These are phyloP conservation scores for Colletotrichum sp. DNA, from an alignment of 2,329 filamentous ascomycete genomes.

Conservation along the genomic window DNA sequence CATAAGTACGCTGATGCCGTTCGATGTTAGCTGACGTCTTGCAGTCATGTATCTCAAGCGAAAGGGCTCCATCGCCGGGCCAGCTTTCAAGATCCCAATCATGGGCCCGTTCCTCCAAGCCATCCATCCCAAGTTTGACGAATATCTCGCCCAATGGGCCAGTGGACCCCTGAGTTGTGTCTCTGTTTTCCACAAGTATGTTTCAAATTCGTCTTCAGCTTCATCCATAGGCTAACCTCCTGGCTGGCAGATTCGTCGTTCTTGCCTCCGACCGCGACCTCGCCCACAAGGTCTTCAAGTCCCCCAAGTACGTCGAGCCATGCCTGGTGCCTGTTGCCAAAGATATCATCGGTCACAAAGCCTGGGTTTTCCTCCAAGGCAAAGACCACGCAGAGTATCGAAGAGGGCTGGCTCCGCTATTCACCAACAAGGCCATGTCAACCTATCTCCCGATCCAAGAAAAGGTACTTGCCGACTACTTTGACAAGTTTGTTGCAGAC, in stretches of 20 bases:
- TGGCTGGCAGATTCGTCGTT: constrained; percentile 84
- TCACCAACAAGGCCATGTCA: constrained; percentile 74
- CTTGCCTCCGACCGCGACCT: constrained; percentile 79
- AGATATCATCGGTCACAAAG: constrained; percentile 73
- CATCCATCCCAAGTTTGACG: constrained; percentile 74
- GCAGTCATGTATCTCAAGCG: constrained; percentile 64
- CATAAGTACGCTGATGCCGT: too few relatives aligned
- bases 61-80: constrained; percentile 69
- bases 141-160: constrained; percentile 78
- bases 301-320: constrained; percentile 74
- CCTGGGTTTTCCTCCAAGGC: constrained; percentile 83
- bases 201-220: background rate
- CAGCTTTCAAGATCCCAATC: constrained; percentile 67
- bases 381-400: constrained; percentile 79
- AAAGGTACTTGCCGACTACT: constrained; percentile 74
- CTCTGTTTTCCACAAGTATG: constrained; percentile 83
- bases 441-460: constrained; percentile 77
- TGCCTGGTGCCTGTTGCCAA: constrained; percentile 79
- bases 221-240: background rate
- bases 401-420: constrained; percentile 75
- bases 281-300: constrained; percentile 83
- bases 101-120: constrained; percentile 81
- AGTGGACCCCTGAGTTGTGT: constrained; percentile 82
- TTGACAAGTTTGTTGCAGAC: constrained; percentile 68
- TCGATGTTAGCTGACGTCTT: background rate